Evolutionary conservation across 768 basidiomycete genomes (phyloP).

Genomic region (Suillus subalutaceus): DNA sequence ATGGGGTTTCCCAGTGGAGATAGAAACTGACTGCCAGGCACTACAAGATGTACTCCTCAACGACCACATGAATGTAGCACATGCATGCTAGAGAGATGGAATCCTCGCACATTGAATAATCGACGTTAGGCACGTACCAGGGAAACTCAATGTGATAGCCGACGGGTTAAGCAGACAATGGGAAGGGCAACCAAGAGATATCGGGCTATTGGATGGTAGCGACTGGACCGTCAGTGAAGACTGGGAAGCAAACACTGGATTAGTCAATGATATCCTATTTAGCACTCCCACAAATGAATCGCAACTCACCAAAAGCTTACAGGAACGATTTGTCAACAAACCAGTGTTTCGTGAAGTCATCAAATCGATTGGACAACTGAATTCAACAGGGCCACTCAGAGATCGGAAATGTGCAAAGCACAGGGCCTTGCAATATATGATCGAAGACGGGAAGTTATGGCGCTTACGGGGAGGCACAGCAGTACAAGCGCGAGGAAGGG

Average conservation of each 20-base stretch:
- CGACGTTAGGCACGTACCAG: slow-evolving; percentile 26
- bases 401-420: slow-evolving; percentile 22
- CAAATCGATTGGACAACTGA: slow-evolving; percentile 17
- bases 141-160: slow-evolving; percentile 16
- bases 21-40: too few relatives aligned
- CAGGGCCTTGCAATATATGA: slow-evolving; percentile 16
- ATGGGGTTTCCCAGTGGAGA: too few relatives aligned
- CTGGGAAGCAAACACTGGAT: too few relatives aligned
- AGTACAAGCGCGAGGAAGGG: too few relatives aligned
- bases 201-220: slow-evolving; percentile 9
- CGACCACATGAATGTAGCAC: too few relatives aligned
- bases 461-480: not conserved
- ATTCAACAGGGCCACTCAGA: slow-evolving; percentile 7
- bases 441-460: slow-evolving; percentile 6
- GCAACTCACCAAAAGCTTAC: too few relatives aligned
- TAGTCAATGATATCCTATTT: too few relatives aligned
- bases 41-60: too few relatives aligned
- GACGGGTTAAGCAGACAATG: slow-evolving; percentile 26
- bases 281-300: too few relatives aligned
- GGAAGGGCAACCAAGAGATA: not conserved
- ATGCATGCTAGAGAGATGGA: slow-evolving; percentile 28
- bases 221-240: too few relatives aligned
- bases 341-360: slow-evolving; percentile 8
- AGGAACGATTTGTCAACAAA: too few relatives aligned
- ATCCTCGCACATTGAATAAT: slow-evolving; percentile 28